Evolutionary conservation across 352 stramenopile species (phyloP).

Genomic region (Hyaloperonospora arabidopsidis): DNA sequence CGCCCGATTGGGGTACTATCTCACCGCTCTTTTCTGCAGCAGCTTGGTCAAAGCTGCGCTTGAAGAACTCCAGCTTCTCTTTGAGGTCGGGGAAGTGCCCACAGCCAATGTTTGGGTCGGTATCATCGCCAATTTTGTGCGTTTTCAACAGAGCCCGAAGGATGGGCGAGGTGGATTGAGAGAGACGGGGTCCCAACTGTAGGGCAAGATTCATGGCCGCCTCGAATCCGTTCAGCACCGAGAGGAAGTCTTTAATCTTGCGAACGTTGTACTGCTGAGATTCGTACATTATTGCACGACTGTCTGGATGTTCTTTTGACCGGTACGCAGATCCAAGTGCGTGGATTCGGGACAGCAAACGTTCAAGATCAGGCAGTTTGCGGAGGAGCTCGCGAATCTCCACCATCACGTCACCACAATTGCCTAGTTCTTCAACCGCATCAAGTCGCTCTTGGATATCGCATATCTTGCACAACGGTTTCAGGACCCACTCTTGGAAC

Average conservation of each 20-base stretch:
- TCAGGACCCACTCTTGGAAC: constrained; percentile 95
- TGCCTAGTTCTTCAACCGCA: constrained; percentile 92
- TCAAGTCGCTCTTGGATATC: constrained; percentile 95
- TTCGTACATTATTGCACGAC: constrained; percentile 97
- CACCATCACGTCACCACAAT: constrained; percentile 55
- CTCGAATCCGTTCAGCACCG: constrained; percentile 88
- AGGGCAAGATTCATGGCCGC: constrained; percentile 73
- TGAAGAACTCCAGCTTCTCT: constrained; percentile 92
- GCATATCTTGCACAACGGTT: constrained; percentile 90
- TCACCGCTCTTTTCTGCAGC: constrained; percentile 84
- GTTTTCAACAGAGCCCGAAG: constrained; percentile 50
- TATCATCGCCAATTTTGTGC: constrained; percentile 17
- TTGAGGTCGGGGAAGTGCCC: constrained; percentile 88
- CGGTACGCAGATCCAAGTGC: constrained; percentile 87
- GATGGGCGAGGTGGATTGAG: constrained; percentile 46
- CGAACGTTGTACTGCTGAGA: constrained; percentile 93
- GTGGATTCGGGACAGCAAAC: constrained; percentile 93
- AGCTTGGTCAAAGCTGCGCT: constrained; percentile 93
- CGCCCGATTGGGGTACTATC: constrained; percentile 90
- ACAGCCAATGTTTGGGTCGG: constrained; percentile 12
- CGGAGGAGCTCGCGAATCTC: constrained; percentile 81
- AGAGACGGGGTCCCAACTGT: constrained; percentile 69
- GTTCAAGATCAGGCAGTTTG: constrained; percentile 93
- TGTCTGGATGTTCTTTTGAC: constrained; percentile 89
- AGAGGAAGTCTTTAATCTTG: constrained; percentile 92